Evolutionary conservation across 2,329 filamentous ascomycete species (phyloP), one percentile per base, ranked within the genome.

Genomic region (Aspergillus sp.): DNA sequence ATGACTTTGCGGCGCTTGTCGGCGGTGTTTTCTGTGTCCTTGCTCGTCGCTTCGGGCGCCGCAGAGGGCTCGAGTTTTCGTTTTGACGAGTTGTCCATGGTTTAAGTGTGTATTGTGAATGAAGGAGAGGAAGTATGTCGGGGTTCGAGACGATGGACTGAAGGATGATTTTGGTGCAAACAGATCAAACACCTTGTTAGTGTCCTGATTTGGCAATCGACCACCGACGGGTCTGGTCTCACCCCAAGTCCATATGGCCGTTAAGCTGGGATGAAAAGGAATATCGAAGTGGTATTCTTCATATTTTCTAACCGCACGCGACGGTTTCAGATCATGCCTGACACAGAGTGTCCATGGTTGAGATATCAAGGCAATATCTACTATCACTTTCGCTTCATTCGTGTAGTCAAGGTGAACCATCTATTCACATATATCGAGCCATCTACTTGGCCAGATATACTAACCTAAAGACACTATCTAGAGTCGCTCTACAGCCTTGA

Each of bases 1-100:
- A 81, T 72, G 14, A 84, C 75, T 64, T 79, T 78, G 66, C 78
- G 77, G 62, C 81, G 78, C 71, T 84, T 84, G 59, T 51, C 55
- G 35, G 40, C 11, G 17, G 46, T 25, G 7, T 57, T 48, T 41
- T 7, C 14, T 9, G 49, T 9, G n/a, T 44, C 23, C 33, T 19
- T 3, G 5, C 6, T 31, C 9, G n/a, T 23, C 14, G 45, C 1
- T 12, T 46, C 31, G 37, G 45, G 12, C 2, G 21, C 11, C 17
- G 46, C 35, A 23, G 21, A 19, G 8, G 37, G 21, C 8, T n/a
- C 39, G 19, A 39, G 49, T 15, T 55, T 58, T 27, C 56, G 45
- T 46, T 58, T 58, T 25, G 52, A 49, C 3, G 50, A 40, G 43
- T 55, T 55, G n/a, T 58, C 56, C 56, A 58, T 58, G 31, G 19